phyloP scores from a whole-genome alignment of 208 protist species.

The Blechomonas ayalai region DNA sequence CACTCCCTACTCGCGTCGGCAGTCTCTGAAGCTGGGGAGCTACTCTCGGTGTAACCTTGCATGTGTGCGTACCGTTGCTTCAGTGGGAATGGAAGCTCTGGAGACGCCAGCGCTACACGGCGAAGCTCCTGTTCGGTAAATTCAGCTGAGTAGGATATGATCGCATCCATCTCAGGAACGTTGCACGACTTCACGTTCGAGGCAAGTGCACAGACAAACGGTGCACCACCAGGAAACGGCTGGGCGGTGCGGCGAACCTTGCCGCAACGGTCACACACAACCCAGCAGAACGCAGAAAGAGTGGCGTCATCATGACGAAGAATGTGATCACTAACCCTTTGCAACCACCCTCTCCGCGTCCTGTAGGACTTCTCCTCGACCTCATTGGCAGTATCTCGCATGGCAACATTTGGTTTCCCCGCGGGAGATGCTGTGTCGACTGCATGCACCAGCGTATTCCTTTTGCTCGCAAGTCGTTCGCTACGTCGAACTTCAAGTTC shows the following conservation, averaged over 20 bases:
- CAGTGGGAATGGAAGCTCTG: constrained; percentile 20
- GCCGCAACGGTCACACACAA: constrained; percentile 64
- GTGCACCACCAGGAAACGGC: constrained; percentile 71
- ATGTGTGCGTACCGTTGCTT: constrained; percentile 6
- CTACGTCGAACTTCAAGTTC: constrained; percentile 46
- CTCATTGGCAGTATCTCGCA: too few relatives aligned
- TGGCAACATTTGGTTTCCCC: too few relatives aligned
- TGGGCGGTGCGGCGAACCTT: constrained; percentile 79
- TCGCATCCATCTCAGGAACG: constrained; percentile 45
- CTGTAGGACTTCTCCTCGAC: too few relatives aligned
- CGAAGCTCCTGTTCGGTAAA: constrained; percentile 19
- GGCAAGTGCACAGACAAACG: constrained; percentile 71
- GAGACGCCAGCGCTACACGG: constrained; percentile 17
- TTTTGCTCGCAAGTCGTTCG: constrained; percentile 14
- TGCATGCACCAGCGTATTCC: too few relatives aligned
- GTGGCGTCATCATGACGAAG: constrained; percentile 28
- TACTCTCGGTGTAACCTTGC: too few relatives aligned
- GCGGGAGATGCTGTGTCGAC: too few relatives aligned
- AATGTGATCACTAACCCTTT: too few relatives aligned
- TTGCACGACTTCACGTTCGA: constrained; percentile 31
- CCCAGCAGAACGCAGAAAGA: constrained; percentile 71
- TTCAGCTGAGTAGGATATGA: constrained; percentile 17
- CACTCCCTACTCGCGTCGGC: too few relatives aligned
- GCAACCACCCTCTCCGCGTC: too few relatives aligned
- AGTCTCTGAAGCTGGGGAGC: too few relatives aligned